Conservation (phyloP, 257 asterid genomes). For the Verbascum thapsus region DNA sequence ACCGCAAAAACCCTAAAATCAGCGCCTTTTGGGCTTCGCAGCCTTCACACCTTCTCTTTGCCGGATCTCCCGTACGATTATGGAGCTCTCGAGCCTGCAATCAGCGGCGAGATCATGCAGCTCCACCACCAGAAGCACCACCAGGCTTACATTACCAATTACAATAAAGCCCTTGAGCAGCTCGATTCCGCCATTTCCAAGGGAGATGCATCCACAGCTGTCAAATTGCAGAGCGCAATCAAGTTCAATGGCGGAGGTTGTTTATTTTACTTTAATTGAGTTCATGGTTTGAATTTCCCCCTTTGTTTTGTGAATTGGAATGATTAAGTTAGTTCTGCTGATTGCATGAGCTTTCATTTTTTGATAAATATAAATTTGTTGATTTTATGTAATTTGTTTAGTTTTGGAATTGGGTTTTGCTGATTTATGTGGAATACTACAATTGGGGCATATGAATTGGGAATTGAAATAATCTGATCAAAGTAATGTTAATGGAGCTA, state of each 20-base stretch:
- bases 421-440: no score
- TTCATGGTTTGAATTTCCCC: not conserved
- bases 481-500: not conserved
- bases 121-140: slow-evolving; percentile 63
- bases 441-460: no score
- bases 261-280: not conserved
- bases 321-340: no score
- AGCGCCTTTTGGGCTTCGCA: slow-evolving; percentile 46
- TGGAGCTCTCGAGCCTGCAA: no score
- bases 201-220: slow-evolving; percentile 42
- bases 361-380: no score
- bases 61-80: slow-evolving; percentile 90
- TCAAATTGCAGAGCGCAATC: slow-evolving; percentile 54
- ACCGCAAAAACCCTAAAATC: slow-evolving; percentile 40
- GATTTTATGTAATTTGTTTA: not conserved
- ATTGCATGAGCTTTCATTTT: not conserved
- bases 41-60: slow-evolving; percentile 63
- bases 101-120: slow-evolving; percentile 55
- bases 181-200: slow-evolving; percentile 46
- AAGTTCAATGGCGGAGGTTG: slow-evolving; percentile 63
- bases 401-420: not conserved
- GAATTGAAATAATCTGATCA: not conserved
- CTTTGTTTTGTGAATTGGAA: no score
- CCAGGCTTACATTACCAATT: slow-evolving; percentile 53
- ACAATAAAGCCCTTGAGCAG: slow-evolving; percentile 57